phyloP scores from a whole-genome alignment of 208 protist genomes.

The Crithidia brevicula region DNA sequence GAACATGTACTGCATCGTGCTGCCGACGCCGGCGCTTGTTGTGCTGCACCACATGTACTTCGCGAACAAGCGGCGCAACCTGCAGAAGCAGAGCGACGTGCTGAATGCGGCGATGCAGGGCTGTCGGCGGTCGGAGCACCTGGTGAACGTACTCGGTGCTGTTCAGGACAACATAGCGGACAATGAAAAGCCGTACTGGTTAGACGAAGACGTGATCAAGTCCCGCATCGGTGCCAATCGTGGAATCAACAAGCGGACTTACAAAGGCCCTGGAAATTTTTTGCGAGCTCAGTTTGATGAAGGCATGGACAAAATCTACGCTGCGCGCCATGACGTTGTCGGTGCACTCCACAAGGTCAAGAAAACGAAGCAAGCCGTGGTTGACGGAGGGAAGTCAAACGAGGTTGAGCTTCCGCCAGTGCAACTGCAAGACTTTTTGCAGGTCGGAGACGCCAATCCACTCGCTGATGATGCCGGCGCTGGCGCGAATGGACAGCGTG shows the following conservation, averaged over 20 bases:
- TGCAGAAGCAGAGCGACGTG: constrained; percentile 56
- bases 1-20: constrained; percentile 61
- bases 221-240: constrained; percentile 31
- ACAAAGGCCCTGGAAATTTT: constrained; percentile 26
- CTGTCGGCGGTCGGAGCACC: constrained; percentile 30
- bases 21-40: constrained; percentile 56
- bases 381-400: not conserved
- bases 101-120: constrained; percentile 28
- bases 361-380: constrained; percentile 21
- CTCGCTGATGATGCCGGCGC: constrained; percentile 19
- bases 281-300: constrained; percentile 13
- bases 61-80: constrained; percentile 43
- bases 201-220: constrained; percentile 29
- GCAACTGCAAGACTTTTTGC: constrained; percentile 36
- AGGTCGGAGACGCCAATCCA: constrained; percentile 32
- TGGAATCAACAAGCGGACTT: constrained; percentile 29
- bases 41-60: constrained; percentile 66
- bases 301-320: constrained; percentile 25
- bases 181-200: constrained; percentile 26
- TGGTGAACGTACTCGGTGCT: constrained; percentile 31
- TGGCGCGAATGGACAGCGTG: not conserved
- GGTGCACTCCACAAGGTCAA: constrained; percentile 36
- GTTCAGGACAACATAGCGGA: constrained; percentile 38
- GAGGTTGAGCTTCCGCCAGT: constrained; percentile 9
- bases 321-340: constrained; percentile 25